Conservation (phyloP, 805 yeast genomes). For the Lipomyces anomalus region DNA sequence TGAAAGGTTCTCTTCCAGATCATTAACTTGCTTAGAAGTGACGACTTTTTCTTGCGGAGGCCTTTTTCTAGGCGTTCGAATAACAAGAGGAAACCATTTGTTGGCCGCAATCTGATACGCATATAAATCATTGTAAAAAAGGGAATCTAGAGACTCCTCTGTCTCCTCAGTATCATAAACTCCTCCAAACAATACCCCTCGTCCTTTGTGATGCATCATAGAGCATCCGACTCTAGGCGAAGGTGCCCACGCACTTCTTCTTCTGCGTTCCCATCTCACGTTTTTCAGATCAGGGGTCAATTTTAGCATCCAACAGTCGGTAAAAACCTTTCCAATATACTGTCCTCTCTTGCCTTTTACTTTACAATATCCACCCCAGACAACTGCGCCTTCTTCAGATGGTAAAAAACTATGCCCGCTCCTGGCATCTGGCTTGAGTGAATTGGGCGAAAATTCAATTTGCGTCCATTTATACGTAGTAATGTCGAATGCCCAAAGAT, state of each 20-base stretch:
- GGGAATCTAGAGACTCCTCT: conserved; percentile 82
- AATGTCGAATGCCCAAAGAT: conserved; percentile 88
- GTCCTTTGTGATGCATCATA: conserved; percentile 79
- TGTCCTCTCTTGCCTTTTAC: conserved; percentile 78
- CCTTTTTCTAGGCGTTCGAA: conserved; percentile 55
- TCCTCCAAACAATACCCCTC: conserved; percentile 93
- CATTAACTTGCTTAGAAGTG: conserved; percentile 65
- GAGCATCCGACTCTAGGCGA: conserved; percentile 93
- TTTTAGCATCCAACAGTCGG: conserved; percentile 79
- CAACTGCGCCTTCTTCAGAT: conserved; percentile 66
- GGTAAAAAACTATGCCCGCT: conserved; percentile 89
- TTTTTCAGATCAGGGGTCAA: conserved; percentile 78
- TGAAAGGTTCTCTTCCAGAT: conserved; percentile 68
- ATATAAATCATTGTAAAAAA: conserved; percentile 71
- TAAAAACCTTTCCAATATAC: conserved; percentile 83
- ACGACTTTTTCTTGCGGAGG: conserved; percentile 39
- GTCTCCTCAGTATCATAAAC: conserved; percentile 93
- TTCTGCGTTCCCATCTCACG: conserved; percentile 81
- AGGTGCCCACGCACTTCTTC: conserved; percentile 85
- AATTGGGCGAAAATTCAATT: conserved; percentile 77
- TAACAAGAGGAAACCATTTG: conserved; percentile 73
- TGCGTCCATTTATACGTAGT: conserved; percentile 87
- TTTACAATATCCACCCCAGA: conserved; percentile 93
- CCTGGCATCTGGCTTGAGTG: conserved; percentile 80
- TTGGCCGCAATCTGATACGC: conserved; percentile 81